Percentiles rank a stretch among this genome's conserved stretches.
phyloP scores from a whole-genome alignment of 305 asterid genomes.

The Euphrasia arctica region DNA sequence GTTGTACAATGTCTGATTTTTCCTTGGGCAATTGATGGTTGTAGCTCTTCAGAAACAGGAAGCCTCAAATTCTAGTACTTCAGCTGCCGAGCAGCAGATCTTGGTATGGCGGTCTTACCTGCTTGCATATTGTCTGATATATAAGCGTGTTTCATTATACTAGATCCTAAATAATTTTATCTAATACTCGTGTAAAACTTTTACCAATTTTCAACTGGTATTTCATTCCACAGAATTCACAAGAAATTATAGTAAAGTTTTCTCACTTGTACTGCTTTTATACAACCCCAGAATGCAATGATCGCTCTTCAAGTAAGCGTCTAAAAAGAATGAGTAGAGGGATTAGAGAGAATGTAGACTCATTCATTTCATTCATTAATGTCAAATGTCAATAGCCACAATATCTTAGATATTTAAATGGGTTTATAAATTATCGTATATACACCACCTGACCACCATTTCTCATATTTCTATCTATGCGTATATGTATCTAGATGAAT shows the following conservation, averaged over 20 bases:
- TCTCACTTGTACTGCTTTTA: constrained; percentile 13
- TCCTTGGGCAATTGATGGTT: constrained; percentile 35
- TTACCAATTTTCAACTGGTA: constrained; percentile 14
- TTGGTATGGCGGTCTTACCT: constrained; percentile 51
- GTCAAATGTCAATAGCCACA: no score
- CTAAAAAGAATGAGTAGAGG: no score
- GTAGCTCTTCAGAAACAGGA: constrained; percentile 68
- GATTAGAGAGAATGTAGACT: no score
- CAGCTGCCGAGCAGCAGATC: constrained; percentile 95
- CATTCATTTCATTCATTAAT: no score
- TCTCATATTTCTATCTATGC: constrained; percentile 1
- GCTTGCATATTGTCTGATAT: constrained; percentile 18
- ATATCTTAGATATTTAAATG: no score
- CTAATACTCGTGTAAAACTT: constrained; percentile 26
- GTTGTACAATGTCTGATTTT: constrained; percentile 20
- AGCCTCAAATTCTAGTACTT: constrained; percentile 52
- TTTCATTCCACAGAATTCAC: constrained; percentile 12
- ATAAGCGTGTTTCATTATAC: constrained; percentile 2
- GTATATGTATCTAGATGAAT: constrained; percentile 7
- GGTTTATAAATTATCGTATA: no score
- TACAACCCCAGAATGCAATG: constrained; percentile 1
- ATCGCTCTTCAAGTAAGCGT: no score
- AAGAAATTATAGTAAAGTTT: constrained; percentile 16
- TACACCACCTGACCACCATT: not conserved
- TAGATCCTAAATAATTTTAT: constrained; percentile 18